Evolutionary conservation across 257 asterid genomes (phyloP).

Genomic region (Ehretia macrophylla): DNA sequence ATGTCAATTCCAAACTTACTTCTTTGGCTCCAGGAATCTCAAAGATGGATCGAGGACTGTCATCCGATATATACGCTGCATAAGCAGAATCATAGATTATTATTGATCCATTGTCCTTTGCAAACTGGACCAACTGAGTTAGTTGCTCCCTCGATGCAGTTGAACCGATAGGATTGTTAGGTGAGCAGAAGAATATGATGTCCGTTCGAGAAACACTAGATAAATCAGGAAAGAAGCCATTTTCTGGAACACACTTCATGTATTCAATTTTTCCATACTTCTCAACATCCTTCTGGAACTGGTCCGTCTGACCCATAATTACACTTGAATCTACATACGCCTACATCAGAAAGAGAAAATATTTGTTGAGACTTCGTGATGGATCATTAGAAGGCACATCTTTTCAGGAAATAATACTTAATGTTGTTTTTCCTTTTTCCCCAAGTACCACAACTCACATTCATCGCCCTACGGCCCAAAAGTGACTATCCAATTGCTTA

Average conservation of each 20-base stretch:
- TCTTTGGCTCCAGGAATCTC: conserved; percentile 98
- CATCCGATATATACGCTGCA: conserved; percentile 92
- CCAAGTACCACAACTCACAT: not conserved
- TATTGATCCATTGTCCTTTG: conserved; percentile 89
- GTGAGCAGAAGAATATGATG: conserved; percentile 89
- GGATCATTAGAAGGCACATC: not conserved
- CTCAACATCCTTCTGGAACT: conserved; percentile 77
- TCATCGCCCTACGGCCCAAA: not conserved
- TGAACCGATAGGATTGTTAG: conserved; percentile 97
- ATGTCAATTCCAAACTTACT: conserved; percentile 31
- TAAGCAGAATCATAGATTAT: conserved; percentile 95
- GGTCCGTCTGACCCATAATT: conserved; percentile 93
- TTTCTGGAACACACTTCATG: conserved; percentile 94
- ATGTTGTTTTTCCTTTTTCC: not conserved
- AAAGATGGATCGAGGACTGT: conserved; percentile 80
- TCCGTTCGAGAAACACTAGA: conserved; percentile 64
- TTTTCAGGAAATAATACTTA: not conserved
- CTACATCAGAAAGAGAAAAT: conserved; percentile 26
- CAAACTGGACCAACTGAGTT: conserved; percentile 76
- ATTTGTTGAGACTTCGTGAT: conserved; percentile 7
- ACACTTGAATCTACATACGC: conserved; percentile 97
- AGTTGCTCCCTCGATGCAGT: conserved; percentile 92
- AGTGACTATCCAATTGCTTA: too few relatives aligned
- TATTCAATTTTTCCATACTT: conserved; percentile 83
- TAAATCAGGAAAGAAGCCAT: conserved; percentile 88